Percentiles rank a stretch among this genome's conserved stretches.
Conservation (phyloP, 1,139 yeast species). For the Kodamaea ohmeri region DNA sequence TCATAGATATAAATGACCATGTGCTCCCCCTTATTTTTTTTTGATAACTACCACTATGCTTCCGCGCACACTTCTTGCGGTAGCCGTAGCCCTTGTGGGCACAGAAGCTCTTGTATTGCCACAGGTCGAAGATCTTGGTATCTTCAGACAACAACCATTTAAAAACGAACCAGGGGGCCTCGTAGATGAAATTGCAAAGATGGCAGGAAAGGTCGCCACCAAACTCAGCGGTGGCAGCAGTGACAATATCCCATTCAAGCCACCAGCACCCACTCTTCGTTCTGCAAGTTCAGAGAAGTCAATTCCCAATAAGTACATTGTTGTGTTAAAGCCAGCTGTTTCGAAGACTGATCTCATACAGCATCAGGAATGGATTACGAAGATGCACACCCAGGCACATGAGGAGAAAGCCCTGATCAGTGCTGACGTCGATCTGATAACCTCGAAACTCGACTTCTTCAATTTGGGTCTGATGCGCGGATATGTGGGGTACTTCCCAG, state of each 20-base stretch:
- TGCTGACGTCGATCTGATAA: conserved; percentile 3
- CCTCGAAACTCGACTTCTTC: conserved; percentile 20
- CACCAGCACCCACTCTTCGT: conserved; percentile 11
- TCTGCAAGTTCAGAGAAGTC: conserved; percentile 8
- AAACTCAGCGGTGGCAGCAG: no score
- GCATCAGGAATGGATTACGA: conserved; percentile 17
- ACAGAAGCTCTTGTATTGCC: conserved; percentile 20
- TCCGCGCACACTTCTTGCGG: conserved; percentile 8
- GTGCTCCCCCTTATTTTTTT: conserved; percentile 1
- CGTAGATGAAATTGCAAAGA: conserved; percentile 4
- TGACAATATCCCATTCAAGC: not conserved
- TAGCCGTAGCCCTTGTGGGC: conserved; percentile 10
- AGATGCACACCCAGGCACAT: conserved; percentile 10
- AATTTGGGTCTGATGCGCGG: conserved; percentile 30
- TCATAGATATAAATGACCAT: conserved; percentile 1
- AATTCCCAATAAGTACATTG: conserved; percentile 29
- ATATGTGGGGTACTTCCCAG: conserved; percentile 34
- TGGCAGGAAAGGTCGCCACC: conserved; percentile 1
- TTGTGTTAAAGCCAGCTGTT: conserved; percentile 34
- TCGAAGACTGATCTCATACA: conserved; percentile 17
- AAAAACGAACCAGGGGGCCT: not conserved
- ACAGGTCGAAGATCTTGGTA: conserved; percentile 14
- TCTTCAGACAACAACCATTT: conserved; percentile 10
- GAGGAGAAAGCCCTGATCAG: conserved; percentile 7
- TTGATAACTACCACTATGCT: conserved; percentile 8